Evolutionary conservation across 225 moss, liverwort and hornwort species (phyloP), one percentile per base, ranked within the genome.

Genomic region (Ulota crispa): DNA sequence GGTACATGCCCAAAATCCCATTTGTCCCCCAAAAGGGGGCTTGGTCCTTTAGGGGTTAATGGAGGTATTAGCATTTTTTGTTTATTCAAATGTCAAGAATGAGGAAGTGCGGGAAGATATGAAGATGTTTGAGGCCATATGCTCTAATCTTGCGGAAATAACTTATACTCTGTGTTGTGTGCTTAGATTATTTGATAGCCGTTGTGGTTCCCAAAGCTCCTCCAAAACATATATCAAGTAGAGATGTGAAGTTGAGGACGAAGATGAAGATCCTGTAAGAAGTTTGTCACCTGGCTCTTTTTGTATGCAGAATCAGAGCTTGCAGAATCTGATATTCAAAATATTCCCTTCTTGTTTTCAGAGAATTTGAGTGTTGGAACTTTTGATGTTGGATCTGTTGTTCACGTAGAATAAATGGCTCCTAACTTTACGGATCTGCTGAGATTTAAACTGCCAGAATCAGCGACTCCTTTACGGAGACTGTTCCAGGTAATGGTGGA

Each of bases 231-330:
- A 11, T 91, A 57, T 85, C 89, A 34, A 91, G 85, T 75, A 85
- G 81, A 83, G 79, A 83, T 77, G 87, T 72, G 89, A 91, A 75
- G 79, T 87, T 41, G 91, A 91, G 77, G 89, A 91, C 47, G 91
- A 89, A 73, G 91, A 86, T 56, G 91, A 89, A 80, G 88, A 89
- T 39, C 87, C 89, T 85, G 91, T 91, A 83, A 85, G 89, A 61
- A 39, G 8, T 64, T 62, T 53, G 39, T 53, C 60, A 68, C 32
- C 23, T 50, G 54, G n/a, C 64, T 64, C 15, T 21, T 73, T 63
- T 72, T 1, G 19, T 78, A 6, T 83, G 52, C 34, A 54, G 55
- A 82, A 30, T 56, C 37, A 52, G 27, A 26, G 54, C 4, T 37
- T 26, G 78, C 31, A 52, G 53, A 59, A 34, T 57, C 21, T 75